Conservation (phyloP, 352 stramenopile genomes). For the Vaucheria bursata region DNA sequence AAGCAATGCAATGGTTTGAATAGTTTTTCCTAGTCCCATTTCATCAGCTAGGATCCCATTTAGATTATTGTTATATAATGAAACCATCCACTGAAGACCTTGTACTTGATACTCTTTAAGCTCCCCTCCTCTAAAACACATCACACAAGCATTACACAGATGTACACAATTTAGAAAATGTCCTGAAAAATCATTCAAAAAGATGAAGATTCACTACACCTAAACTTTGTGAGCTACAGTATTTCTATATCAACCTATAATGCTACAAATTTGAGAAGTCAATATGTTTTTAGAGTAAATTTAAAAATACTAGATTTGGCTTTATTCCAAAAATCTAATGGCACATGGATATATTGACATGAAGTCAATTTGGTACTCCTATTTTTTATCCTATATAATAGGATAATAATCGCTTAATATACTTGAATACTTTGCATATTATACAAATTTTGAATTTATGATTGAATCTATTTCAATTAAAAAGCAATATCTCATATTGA, state of each 20-base stretch:
- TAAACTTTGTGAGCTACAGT: not conserved
- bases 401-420: no score
- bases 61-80: slow-evolving; percentile 87
- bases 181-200: not conserved
- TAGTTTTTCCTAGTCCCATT: slow-evolving; percentile 79
- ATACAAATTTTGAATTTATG: no score
- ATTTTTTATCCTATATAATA: no score
- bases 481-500: no score
- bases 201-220: not conserved
- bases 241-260: not conserved
- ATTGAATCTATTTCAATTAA: no score
- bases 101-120: slow-evolving; percentile 91
- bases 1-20: slow-evolving; percentile 75
- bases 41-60: slow-evolving; percentile 76
- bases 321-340: no score
- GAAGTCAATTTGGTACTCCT: no score
- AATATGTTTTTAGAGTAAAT: not conserved
- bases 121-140: slow-evolving; percentile 55
- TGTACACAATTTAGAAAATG: not conserved
- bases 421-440: no score
- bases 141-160: not conserved
- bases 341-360: no score
- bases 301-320: no score
- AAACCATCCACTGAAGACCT: slow-evolving; percentile 92
- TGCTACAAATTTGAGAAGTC: not conserved